Percentiles rank a stretch among this genome's conserved stretches.
These are phyloP conservation scores for Suillus alpinus DNA, from an alignment of 768 basidiomycete species.

Conservation along the genomic window DNA sequence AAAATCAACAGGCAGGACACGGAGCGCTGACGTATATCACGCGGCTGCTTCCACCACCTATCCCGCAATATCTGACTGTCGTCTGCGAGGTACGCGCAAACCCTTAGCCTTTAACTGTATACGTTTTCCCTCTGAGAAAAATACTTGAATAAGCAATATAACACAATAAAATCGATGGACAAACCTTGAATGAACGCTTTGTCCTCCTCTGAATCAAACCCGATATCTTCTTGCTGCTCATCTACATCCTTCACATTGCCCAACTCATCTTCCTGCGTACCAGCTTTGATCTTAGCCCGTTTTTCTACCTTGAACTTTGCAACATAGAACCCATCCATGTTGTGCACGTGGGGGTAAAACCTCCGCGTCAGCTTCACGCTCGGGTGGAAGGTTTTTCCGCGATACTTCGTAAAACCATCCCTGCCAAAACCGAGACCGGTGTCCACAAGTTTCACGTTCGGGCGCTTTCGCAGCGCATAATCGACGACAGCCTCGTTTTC, in stretches of 20 bases:
- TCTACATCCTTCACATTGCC: slow-evolving; percentile 24
- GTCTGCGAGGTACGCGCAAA: slow-evolving; percentile 60
- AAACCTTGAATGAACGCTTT: slow-evolving; percentile 74
- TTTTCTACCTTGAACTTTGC: slow-evolving; percentile 97
- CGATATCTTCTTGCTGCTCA: slow-evolving; percentile 29
- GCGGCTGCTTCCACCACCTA: slow-evolving; percentile 17
- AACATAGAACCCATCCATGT: slow-evolving; percentile 99
- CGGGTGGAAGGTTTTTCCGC: slow-evolving; percentile 86
- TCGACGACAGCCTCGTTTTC: slow-evolving; percentile 99
- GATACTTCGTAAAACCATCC: slow-evolving; percentile 86
- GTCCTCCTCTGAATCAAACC: slow-evolving; percentile 79
- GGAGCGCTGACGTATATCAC: background rate
- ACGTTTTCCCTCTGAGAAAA: slow-evolving; percentile 63
- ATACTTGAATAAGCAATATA: slow-evolving; percentile 6
- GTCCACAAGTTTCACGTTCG: slow-evolving; percentile 88
- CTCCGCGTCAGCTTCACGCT: slow-evolving; percentile 79
- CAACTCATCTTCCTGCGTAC: slow-evolving; percentile 23
- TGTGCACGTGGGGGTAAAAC: slow-evolving; percentile 97
- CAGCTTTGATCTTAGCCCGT: slow-evolving; percentile 48
- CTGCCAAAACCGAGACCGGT: slow-evolving; percentile 92
- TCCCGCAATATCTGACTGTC: slow-evolving; percentile 27
- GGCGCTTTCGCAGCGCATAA: slow-evolving; percentile 93
- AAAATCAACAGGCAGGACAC: background rate
- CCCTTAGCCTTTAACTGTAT: slow-evolving; percentile 75
- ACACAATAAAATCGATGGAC: slow-evolving; percentile 23